phyloP scores from a whole-genome alignment of 139 green algal genomes.

The Astrephomene gubernaculifera region DNA sequence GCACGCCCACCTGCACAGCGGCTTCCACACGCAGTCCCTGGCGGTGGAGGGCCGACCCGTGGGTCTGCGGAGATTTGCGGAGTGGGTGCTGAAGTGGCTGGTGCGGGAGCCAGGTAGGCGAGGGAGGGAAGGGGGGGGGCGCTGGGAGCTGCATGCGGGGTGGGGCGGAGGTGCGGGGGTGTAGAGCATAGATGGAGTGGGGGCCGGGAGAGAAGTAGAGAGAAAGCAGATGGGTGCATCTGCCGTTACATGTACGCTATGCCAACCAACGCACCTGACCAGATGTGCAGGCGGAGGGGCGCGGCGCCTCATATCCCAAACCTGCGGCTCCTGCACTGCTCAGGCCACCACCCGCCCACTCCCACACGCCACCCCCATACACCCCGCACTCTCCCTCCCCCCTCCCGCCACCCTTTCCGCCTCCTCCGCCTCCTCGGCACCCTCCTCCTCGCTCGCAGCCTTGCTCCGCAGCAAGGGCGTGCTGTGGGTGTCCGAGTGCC shows the following conservation, averaged over 20 bases:
- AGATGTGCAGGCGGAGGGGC: too few relatives aligned
- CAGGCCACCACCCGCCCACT: too few relatives aligned
- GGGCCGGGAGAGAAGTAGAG: too few relatives aligned
- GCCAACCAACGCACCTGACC: too few relatives aligned
- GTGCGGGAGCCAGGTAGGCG: slow-evolving; percentile 19
- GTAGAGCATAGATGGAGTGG: too few relatives aligned
- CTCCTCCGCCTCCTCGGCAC: too few relatives aligned
- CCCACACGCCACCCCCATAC: too few relatives aligned
- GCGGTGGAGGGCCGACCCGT: slow-evolving; percentile 1
- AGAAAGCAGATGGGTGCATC: too few relatives aligned
- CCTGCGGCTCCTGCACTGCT: neutral
- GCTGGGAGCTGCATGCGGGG: too few relatives aligned
- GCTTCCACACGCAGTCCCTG: slow-evolving; percentile 38
- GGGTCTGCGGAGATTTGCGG: slow-evolving; percentile 44
- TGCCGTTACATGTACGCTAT: fast-evolving
- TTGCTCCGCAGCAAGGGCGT: slow-evolving; percentile 61
- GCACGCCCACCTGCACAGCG: slow-evolving; percentile 23
- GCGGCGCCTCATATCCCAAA: too few relatives aligned
- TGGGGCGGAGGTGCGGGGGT: too few relatives aligned
- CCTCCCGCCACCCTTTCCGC: neutral
- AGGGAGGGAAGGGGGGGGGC: neutral
- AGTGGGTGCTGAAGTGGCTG: slow-evolving; percentile 6
- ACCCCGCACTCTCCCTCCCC: neutral
- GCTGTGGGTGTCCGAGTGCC: slow-evolving; percentile 53
- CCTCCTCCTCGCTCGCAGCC: slow-evolving; percentile 25